These are phyloP conservation scores for Mucor sp. DNA, from an alignment of 371 early-diverging fungal species.

Conservation along the genomic window DNA sequence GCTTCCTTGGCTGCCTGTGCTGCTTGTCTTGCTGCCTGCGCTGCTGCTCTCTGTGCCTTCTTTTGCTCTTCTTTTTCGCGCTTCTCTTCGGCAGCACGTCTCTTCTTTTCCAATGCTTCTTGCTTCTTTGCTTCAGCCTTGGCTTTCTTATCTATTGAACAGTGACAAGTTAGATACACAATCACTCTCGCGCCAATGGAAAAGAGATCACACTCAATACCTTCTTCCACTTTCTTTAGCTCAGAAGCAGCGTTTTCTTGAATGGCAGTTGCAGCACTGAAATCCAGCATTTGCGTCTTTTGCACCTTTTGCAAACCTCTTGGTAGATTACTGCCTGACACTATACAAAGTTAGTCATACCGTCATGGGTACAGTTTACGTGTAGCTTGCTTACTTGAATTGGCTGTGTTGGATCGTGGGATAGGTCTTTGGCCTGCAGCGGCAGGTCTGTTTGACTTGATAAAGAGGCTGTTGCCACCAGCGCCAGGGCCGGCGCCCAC, in stretches of 20 bases:
- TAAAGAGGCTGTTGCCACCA: slow-evolving; percentile 17
- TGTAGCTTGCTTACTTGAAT: not conserved
- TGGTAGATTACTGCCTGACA: slow-evolving; percentile 11
- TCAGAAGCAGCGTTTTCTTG: slow-evolving; percentile 16
- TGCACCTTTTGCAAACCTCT: slow-evolving; percentile 24
- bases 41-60: slow-evolving; percentile 1
- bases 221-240: slow-evolving; percentile 22
- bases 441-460: slow-evolving; percentile 8
- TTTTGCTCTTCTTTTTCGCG: slow-evolving; percentile 14
- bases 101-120: slow-evolving; percentile 20
- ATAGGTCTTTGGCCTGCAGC: slow-evolving; percentile 7
- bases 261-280: slow-evolving; percentile 24
- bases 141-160: slow-evolving; percentile 13
- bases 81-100: slow-evolving; percentile 10
- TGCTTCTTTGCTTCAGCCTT: slow-evolving; percentile 18
- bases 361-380: not conserved
- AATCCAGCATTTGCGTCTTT: slow-evolving; percentile 31
- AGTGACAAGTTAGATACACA: no score
- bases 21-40: slow-evolving; percentile 3
- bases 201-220: no score
- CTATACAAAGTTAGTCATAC: not conserved
- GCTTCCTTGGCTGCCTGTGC: slow-evolving; percentile 3
- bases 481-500: slow-evolving; percentile 12
- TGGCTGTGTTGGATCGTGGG: not conserved
- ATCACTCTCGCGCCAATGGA: no score